phyloP scores from a whole-genome alignment of 2,329 filamentous ascomycete species.

The Cadophora malorum region DNA sequence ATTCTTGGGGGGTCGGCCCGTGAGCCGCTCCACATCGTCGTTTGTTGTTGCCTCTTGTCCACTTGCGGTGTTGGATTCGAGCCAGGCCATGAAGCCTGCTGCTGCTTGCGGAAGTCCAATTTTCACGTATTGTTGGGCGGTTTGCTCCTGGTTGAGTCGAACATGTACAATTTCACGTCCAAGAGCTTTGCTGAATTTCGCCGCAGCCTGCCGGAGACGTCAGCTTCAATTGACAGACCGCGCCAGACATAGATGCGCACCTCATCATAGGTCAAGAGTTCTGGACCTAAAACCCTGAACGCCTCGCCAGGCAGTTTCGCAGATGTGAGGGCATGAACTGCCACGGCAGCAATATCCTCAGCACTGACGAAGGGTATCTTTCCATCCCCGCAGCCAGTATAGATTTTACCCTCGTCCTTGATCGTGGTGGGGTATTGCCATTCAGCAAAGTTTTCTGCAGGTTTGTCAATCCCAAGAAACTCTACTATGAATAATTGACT shows the following conservation, averaged over 20 bases:
- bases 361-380: conserved; percentile 55
- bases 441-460: conserved; percentile 33
- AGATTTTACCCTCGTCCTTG: conserved; percentile 50
- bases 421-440: conserved; percentile 40
- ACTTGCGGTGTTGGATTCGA: conserved; percentile 23
- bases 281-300: conserved; percentile 43
- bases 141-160: conserved; percentile 29
- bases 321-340: conserved; percentile 48
- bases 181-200: conserved; percentile 29
- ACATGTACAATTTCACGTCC: conserved; percentile 32
- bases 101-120: conserved; percentile 23
- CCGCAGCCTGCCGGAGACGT: conserved; percentile 27
- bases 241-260: conserved; percentile 20
- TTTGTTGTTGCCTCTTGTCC: conserved; percentile 29
- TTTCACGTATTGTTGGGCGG: conserved; percentile 11
- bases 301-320: conserved; percentile 49
- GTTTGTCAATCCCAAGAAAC: conserved; percentile 16
- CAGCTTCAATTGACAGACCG: background rate
- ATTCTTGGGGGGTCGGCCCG: conserved; percentile 22
- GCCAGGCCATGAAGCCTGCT: conserved; percentile 26
- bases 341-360: conserved; percentile 54
- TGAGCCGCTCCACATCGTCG: conserved; percentile 29
- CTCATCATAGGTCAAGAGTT: conserved; percentile 46
- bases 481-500: conserved; percentile 11
- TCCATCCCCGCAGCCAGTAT: conserved; percentile 52